Evolutionary conservation across 2,329 filamentous ascomycete species (phyloP).

Genomic region (Ceratocystis papillata): DNA sequence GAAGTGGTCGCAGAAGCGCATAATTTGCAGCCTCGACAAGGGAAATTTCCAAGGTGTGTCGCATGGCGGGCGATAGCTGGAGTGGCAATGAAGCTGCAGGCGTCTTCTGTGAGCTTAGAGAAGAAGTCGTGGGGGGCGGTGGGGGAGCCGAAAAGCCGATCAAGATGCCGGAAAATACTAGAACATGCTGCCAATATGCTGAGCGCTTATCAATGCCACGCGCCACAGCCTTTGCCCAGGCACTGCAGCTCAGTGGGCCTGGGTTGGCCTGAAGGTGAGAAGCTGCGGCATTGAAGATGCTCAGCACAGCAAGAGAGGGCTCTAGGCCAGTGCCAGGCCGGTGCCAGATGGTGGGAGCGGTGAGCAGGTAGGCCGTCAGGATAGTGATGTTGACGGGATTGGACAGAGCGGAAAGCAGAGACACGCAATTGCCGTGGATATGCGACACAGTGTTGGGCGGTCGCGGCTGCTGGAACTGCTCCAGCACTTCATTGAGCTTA

Average conservation of each 20-base stretch:
- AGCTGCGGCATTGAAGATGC: slow-evolving; percentile 60
- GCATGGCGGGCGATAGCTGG: slow-evolving; percentile 52
- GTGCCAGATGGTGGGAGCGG: slow-evolving; percentile 60
- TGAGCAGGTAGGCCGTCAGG: slow-evolving; percentile 60
- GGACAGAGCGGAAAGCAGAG: slow-evolving; percentile 56
- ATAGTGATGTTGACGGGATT: slow-evolving; percentile 67
- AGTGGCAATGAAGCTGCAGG: slow-evolving; percentile 46
- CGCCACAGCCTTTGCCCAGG: slow-evolving; percentile 47
- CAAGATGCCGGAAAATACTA: slow-evolving; percentile 69
- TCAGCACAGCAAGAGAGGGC: slow-evolving; percentile 54
- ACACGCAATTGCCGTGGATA: slow-evolving; percentile 54
- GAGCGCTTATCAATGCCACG: slow-evolving; percentile 49
- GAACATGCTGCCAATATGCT: slow-evolving; percentile 67
- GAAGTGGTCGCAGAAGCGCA: slow-evolving; percentile 45
- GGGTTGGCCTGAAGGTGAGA: slow-evolving; percentile 39
- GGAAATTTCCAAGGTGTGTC: slow-evolving; percentile 58
- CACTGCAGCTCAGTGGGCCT: slow-evolving; percentile 39
- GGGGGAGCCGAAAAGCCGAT: slow-evolving; percentile 55
- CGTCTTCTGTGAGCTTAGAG: not conserved
- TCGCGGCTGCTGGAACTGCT: slow-evolving; percentile 46
- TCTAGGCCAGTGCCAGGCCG: slow-evolving; percentile 46
- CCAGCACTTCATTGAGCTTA: slow-evolving; percentile 55
- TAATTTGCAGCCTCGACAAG: slow-evolving; percentile 66
- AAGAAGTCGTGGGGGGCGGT: slow-evolving; percentile 34
- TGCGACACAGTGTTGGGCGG: slow-evolving; percentile 43